Conservation (phyloP, 2,329 filamentous ascomycete genomes). For the Pseudocercospora macadamiae region DNA sequence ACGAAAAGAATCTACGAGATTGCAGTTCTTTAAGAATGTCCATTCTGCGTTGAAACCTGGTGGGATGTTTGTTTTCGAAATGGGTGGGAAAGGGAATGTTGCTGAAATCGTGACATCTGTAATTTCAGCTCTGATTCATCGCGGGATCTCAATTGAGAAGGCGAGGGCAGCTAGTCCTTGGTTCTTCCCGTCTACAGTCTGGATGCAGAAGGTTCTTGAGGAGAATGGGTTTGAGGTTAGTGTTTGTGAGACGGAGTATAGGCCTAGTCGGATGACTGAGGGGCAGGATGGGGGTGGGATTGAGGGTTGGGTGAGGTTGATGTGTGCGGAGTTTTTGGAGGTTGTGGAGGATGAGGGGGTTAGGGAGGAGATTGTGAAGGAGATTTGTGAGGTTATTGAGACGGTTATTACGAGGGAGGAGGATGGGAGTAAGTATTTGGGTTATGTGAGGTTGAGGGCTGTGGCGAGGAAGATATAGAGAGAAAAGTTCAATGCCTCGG, state of each 20-base stretch:
- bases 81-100: conserved; percentile 72
- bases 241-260: conserved; percentile 63
- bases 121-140: conserved; percentile 54
- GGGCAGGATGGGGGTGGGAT: conserved; percentile 27
- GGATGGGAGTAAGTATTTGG: conserved; percentile 57
- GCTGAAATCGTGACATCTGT: conserved; percentile 64
- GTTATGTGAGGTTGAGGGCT: conserved; percentile 51
- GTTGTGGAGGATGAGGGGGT: conserved; percentile 45
- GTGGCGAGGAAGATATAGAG: conserved; percentile 42
- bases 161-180: conserved; percentile 62
- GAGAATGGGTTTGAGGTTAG: conserved; percentile 48
- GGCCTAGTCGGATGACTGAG: conserved; percentile 59
- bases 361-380: conserved; percentile 57
- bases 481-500: too few species aligned
- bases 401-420: conserved; percentile 56
- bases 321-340: conserved; percentile 63
- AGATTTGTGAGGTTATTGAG: conserved; percentile 59
- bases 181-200: conserved; percentile 71
- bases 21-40: conserved; percentile 57
- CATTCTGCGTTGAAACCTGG: conserved; percentile 56
- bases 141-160: conserved; percentile 55
- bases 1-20: conserved; percentile 47
- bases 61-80: conserved; percentile 68
- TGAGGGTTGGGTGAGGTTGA: conserved; percentile 58
- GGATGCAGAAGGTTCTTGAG: conserved; percentile 51